Conservation (phyloP, 2,329 filamentous ascomycete genomes). For the Sarocladium strictum region DNA sequence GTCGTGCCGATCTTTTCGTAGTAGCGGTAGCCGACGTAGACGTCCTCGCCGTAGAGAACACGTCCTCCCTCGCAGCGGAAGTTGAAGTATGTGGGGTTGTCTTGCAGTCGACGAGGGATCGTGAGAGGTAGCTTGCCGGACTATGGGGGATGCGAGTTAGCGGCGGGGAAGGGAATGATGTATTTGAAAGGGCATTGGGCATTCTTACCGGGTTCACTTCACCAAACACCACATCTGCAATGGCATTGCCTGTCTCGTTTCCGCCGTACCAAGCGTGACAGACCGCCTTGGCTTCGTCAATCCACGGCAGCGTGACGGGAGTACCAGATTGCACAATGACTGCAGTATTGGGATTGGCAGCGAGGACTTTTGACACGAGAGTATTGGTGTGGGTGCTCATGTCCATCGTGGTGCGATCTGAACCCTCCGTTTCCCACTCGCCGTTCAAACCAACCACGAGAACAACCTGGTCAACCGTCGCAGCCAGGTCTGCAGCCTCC, state of each 20-base stretch:
- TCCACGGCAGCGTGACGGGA: conserved; percentile 34
- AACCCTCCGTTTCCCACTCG: conserved; percentile 36
- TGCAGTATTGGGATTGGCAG: conserved; percentile 49
- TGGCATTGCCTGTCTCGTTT: conserved; percentile 15
- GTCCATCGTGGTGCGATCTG: conserved; percentile 63
- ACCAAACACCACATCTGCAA: conserved; percentile 16
- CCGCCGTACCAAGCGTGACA: conserved; percentile 15
- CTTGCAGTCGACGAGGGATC: conserved; percentile 32
- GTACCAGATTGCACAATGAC: conserved; percentile 57
- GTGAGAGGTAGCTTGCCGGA: conserved; percentile 56
- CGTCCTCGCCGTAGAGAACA: conserved; percentile 62
- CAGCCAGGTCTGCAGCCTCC: conserved; percentile 31
- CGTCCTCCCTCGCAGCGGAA: conserved; percentile 56
- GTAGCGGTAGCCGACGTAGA: conserved; percentile 65
- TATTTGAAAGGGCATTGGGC: no score
- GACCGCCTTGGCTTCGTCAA: conserved; percentile 29
- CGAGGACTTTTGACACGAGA: conserved; percentile 47
- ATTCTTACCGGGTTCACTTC: conserved; percentile 14
- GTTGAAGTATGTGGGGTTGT: conserved; percentile 37
- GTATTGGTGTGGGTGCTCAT: conserved; percentile 53
- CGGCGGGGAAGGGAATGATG: no score
- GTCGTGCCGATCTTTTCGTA: conserved; percentile 45
- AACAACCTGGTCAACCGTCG: conserved; percentile 50
- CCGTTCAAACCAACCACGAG: conserved; percentile 46
- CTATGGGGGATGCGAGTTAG: no score